These are phyloP conservation scores for Xylariaceae sp. DNA, from an alignment of 2,329 filamentous ascomycete species.

Conservation along the genomic window DNA sequence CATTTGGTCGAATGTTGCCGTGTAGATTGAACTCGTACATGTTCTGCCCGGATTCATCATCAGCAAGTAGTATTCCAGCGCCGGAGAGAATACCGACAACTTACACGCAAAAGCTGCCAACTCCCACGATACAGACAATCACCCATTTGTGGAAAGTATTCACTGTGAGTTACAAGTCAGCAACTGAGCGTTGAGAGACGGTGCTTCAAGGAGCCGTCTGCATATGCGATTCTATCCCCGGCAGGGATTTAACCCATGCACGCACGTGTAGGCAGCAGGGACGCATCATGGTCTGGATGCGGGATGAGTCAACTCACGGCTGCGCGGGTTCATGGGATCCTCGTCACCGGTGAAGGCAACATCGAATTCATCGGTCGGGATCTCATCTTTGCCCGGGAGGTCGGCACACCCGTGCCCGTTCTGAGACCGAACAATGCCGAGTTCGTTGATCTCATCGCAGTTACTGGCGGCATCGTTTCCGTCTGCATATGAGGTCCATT, in stretches of 20 bases:
- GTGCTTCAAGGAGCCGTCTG: background rate
- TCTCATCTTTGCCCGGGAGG: slow-evolving; percentile 16
- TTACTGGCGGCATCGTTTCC: slow-evolving; percentile 4
- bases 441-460: slow-evolving; percentile 3
- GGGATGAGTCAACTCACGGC: slow-evolving; percentile 33
- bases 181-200: background rate
- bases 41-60: slow-evolving; percentile 48
- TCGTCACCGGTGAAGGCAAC: slow-evolving; percentile 70
- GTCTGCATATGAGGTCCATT: background rate
- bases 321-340: slow-evolving; percentile 71
- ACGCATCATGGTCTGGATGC: background rate
- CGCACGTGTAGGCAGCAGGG: background rate
- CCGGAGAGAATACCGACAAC: slow-evolving; percentile 34
- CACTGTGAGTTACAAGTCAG: slow-evolving; percentile 33
- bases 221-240: background rate
- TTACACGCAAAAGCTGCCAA: slow-evolving; percentile 77
- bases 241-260: background rate
- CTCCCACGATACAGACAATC: slow-evolving; percentile 68
- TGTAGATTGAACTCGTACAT: slow-evolving; percentile 83
- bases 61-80: background rate
- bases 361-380: slow-evolving; percentile 50
- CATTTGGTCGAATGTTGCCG: slow-evolving; percentile 73
- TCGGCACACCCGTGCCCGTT: slow-evolving; percentile 27
- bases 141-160: slow-evolving; percentile 65
- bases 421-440: slow-evolving; percentile 21